These are phyloP conservation scores for Neurospora crassa DNA, from an alignment of 2,329 filamentous ascomycete genomes.

Conservation along the genomic window DNA sequence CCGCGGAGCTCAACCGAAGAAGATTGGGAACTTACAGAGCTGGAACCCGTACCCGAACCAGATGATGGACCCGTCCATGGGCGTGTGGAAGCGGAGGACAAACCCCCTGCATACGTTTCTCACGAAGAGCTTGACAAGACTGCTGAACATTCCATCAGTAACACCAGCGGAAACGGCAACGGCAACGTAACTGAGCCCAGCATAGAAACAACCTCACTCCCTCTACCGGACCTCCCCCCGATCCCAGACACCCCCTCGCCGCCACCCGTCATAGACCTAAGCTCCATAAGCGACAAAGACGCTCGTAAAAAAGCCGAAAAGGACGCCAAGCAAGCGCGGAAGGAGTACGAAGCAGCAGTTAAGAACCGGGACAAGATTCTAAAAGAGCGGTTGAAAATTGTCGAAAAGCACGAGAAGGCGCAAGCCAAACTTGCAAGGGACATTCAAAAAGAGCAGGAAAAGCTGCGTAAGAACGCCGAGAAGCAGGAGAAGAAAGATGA, in stretches of 20 bases:
- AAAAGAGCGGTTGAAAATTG: conserved; percentile 50
- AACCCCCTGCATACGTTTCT: background rate
- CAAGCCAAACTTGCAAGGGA: conserved; percentile 33
- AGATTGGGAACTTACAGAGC: background rate
- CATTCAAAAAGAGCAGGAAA: conserved; percentile 27
- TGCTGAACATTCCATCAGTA: background rate
- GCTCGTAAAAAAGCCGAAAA: conserved; percentile 60
- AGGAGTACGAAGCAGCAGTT: conserved; percentile 55
- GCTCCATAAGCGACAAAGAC: conserved; percentile 52
- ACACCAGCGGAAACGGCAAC: background rate
- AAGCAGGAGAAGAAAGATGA: conserved; percentile 32
- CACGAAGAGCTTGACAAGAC: background rate
- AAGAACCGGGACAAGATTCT: conserved; percentile 58
- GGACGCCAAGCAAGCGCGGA: conserved; percentile 52
- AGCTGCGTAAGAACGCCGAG: conserved; percentile 8
- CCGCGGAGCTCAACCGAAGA: background rate
- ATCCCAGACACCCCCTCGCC: conserved; percentile 42
- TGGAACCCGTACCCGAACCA: background rate
- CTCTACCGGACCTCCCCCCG: conserved; percentile 24
- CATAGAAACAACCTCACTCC: conserved; percentile 1
- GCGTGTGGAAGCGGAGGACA: conserved; percentile 6
- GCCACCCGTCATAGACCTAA: conserved; percentile 46
- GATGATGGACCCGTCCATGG: background rate
- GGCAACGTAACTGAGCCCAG: background rate
- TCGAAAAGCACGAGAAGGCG: conserved; percentile 37